These are phyloP conservation scores for Scheffersomyces titani DNA, from an alignment of 1,139 yeast species.

Conservation along the genomic window DNA sequence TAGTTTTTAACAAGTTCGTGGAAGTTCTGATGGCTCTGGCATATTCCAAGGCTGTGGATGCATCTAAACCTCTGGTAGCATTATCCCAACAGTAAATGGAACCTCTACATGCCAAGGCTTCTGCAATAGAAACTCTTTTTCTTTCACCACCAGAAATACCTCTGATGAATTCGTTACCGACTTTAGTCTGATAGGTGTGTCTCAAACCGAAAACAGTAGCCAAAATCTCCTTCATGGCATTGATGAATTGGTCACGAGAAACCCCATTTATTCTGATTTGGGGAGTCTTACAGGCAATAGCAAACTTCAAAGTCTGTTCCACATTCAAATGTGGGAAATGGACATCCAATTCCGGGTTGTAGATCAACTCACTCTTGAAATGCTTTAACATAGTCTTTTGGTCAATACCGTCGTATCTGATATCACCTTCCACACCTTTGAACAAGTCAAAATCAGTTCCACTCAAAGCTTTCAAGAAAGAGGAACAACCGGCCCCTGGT, in stretches of 20 bases:
- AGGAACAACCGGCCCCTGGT: constrained; percentile 70
- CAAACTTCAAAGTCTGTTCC: constrained; percentile 61
- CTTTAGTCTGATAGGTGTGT: constrained; percentile 56
- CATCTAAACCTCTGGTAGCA: constrained; percentile 78
- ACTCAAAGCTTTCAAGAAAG: constrained; percentile 54
- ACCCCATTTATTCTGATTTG: constrained; percentile 49
- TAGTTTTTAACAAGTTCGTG: constrained; percentile 54
- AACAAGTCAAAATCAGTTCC: constrained; percentile 38
- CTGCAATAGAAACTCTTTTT: constrained; percentile 64
- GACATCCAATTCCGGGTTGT: constrained; percentile 62
- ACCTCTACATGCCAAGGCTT: constrained; percentile 60
- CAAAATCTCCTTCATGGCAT: constrained; percentile 49
- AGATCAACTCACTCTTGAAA: constrained; percentile 54
- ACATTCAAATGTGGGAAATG: constrained; percentile 69
- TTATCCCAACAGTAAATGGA: constrained; percentile 71
- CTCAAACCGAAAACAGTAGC: constrained; percentile 58
- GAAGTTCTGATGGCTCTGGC: constrained; percentile 62
- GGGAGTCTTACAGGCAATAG: constrained; percentile 64
- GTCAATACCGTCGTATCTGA: constrained; percentile 52
- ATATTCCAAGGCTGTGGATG: constrained; percentile 71
- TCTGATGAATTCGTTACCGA: constrained; percentile 61
- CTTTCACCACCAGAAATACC: constrained; percentile 71
- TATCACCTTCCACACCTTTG: constrained; percentile 11
- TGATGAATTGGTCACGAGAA: constrained; percentile 48
- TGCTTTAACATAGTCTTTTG: constrained; percentile 49